Percentiles rank a stretch among this genome's conserved stretches.
Conservation (phyloP, 2,329 filamentous ascomycete species). For the Trichophyton schoenleinii region DNA sequence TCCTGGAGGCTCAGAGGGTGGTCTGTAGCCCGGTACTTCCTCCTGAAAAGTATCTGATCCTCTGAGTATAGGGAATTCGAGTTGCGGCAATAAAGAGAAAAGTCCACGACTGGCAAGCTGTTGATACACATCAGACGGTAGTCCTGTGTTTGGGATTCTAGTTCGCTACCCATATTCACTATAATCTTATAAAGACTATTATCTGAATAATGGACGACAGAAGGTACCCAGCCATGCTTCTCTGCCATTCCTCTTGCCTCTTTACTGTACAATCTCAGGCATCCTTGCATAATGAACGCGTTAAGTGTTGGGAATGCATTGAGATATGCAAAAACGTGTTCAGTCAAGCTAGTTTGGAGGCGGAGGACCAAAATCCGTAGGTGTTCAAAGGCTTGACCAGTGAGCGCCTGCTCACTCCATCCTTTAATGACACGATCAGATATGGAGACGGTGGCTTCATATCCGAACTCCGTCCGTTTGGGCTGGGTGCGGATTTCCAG, state of each 20-base stretch:
- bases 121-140: neutral
- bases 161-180: neutral
- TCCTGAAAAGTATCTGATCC: neutral
- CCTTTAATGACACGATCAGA: conserved; percentile 30
- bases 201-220: neutral
- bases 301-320: conserved; percentile 25
- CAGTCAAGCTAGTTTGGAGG: conserved; percentile 22
- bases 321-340: conserved; percentile 24
- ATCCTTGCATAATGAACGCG: conserved; percentile 25
- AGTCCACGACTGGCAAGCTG: neutral
- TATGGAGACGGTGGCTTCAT: conserved; percentile 16
- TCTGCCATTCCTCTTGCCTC: conserved; percentile 13
- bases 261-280: conserved; percentile 19
- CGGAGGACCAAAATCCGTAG: conserved; percentile 27
- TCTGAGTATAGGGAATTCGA: neutral
- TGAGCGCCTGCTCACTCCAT: conserved; percentile 29
- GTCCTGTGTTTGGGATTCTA: neutral
- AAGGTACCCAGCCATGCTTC: conserved; percentile 20
- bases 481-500: conserved; percentile 24
- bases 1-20: neutral
- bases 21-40: neutral
- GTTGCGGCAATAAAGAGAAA: neutral
- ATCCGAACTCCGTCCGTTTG: conserved; percentile 2
- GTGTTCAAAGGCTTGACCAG: conserved; percentile 24
- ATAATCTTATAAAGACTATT: neutral